Percentiles rank a stretch among this genome's conserved stretches.
Evolutionary conservation across 768 basidiomycete genomes (phyloP).

Genomic region (Boletus fagicola): DNA sequence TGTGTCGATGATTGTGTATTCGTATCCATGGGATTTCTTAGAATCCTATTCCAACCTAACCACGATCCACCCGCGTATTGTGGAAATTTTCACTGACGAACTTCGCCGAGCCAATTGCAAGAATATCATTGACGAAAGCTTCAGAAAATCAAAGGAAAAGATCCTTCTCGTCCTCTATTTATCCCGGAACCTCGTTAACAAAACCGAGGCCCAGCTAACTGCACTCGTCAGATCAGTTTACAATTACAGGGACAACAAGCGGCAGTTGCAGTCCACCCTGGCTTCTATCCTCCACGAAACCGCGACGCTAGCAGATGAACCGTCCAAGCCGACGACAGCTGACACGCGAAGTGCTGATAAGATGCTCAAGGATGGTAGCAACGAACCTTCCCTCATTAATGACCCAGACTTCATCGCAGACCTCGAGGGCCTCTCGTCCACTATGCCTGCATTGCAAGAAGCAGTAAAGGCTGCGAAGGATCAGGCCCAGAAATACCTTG

Average conservation of each 20-base stretch:
- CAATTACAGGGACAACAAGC: slow-evolving; percentile 15
- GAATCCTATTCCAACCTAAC: slow-evolving; percentile 19
- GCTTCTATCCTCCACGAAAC: slow-evolving; percentile 19
- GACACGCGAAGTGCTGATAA: slow-evolving; percentile 15
- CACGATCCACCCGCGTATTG: slow-evolving; percentile 18
- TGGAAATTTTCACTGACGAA: slow-evolving; percentile 20
- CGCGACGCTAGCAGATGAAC: background rate
- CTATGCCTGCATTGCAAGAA: slow-evolving; percentile 20
- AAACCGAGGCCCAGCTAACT: slow-evolving; percentile 13
- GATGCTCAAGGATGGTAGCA: slow-evolving; percentile 24
- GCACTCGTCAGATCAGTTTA: slow-evolving; percentile 14
- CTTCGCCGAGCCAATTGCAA: slow-evolving; percentile 15
- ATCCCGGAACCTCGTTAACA: slow-evolving; percentile 12
- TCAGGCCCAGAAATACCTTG: slow-evolving; percentile 22
- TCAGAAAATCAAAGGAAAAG: slow-evolving; percentile 25
- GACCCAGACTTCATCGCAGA: slow-evolving; percentile 26
- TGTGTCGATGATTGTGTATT: background rate
- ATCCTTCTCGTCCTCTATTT: slow-evolving; percentile 21
- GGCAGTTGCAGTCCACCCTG: slow-evolving; percentile 10
- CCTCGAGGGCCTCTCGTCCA: slow-evolving; percentile 13
- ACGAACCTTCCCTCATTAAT: slow-evolving; percentile 18
- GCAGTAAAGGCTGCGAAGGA: slow-evolving; percentile 10
- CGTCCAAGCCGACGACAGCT: slow-evolving; percentile 9
- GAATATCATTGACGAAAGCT: slow-evolving; percentile 16
- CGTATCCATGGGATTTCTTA: background rate